Conservation (phyloP, 257 asterid species). For the Coffea eugenioides region DNA sequence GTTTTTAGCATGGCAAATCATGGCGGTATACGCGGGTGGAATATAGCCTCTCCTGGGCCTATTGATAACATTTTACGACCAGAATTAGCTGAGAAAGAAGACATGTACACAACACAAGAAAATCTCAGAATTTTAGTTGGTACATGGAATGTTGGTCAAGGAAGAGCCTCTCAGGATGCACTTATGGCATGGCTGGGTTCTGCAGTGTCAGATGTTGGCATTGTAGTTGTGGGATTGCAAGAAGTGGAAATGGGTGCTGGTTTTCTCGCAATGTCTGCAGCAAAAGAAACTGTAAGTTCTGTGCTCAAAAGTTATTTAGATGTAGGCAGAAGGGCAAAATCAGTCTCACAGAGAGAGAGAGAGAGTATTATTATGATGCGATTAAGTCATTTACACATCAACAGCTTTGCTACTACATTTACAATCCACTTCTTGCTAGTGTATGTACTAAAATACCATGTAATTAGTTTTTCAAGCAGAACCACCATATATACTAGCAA, state of each 20-base stretch:
- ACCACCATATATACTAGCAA: neutral
- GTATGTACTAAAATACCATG: neutral
- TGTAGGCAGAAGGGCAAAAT: neutral
- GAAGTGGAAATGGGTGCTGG: slow-evolving; percentile 99
- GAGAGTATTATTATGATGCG: neutral
- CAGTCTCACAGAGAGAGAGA: neutral
- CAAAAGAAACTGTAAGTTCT: slow-evolving; percentile 89
- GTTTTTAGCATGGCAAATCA: slow-evolving; percentile 87
- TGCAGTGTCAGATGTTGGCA: slow-evolving; percentile 59
- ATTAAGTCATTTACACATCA: no score
- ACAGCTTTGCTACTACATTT: neutral
- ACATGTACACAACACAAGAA: slow-evolving; percentile 50
- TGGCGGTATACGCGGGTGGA: slow-evolving; percentile 98
- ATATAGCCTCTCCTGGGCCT: slow-evolving; percentile 82
- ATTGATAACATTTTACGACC: slow-evolving; percentile 58
- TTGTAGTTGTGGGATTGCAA: slow-evolving; percentile 91
- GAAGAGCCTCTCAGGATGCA: slow-evolving; percentile 87
- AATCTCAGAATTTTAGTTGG: slow-evolving; percentile 67
- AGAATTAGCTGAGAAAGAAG: slow-evolving; percentile 50
- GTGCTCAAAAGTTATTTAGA: neutral
- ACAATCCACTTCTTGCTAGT: neutral
- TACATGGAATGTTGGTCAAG: slow-evolving; percentile 98
- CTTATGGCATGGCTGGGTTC: slow-evolving; percentile 87
- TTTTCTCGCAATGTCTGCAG: slow-evolving; percentile 99
- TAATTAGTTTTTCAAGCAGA: neutral